These are phyloP conservation scores for Paecilomyces variotii DNA, from an alignment of 2,329 filamentous ascomycete genomes.

Conservation along the genomic window DNA sequence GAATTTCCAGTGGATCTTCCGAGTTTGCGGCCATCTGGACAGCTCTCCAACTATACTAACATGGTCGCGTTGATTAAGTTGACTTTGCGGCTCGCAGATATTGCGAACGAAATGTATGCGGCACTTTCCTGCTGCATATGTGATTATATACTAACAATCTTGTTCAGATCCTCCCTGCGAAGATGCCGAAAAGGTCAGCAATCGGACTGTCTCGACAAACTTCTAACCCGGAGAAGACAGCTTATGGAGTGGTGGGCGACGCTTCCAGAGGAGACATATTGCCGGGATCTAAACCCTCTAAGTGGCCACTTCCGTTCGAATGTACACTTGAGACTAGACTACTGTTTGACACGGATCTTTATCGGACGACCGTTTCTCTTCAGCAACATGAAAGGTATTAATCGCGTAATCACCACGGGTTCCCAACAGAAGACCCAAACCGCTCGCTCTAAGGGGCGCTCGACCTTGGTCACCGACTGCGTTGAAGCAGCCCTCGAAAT, in stretches of 20 bases:
- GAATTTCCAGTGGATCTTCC: conserved; percentile 43
- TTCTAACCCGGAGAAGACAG: conserved; percentile 30
- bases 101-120: conserved; percentile 33
- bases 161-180: conserved; percentile 29
- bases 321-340: conserved; percentile 46
- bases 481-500: conserved; percentile 46
- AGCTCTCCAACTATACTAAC: conserved; percentile 39
- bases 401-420: conserved; percentile 11
- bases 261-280: conserved; percentile 30
- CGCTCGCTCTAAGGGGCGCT: conserved; percentile 25
- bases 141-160: conserved; percentile 9
- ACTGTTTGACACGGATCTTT: conserved; percentile 47
- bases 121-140: neutral
- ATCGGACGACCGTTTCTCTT: conserved; percentile 49
- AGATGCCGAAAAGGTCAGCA: conserved; percentile 32
- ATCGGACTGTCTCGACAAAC: conserved; percentile 31
- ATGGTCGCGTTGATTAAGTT: conserved; percentile 42
- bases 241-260: conserved; percentile 37
- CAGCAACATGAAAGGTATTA: conserved; percentile 25
- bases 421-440: conserved; percentile 21
- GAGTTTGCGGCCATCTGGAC: conserved; percentile 33
- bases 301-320: conserved; percentile 40
- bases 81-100: conserved; percentile 32
- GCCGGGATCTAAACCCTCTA: conserved; percentile 33
- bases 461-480: conserved; percentile 43